phyloP scores from a whole-genome alignment of 2,329 filamentous ascomycete species.

The Fusarium tuaranense region DNA sequence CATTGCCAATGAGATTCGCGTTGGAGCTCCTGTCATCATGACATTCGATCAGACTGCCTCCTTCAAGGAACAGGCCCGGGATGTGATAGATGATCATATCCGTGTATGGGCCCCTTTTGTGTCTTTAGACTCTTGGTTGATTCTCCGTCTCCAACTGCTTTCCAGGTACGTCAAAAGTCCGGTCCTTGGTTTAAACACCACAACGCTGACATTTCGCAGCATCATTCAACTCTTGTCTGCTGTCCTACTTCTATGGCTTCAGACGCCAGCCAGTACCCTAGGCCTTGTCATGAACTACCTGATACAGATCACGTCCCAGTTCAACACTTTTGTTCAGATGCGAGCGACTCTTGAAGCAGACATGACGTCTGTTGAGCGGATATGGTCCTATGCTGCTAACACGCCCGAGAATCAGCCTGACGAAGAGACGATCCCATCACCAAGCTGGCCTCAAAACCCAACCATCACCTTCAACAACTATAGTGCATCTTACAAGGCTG shows the following conservation, averaged over 20 bases:
- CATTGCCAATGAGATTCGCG: background rate
- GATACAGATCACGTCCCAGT: background rate
- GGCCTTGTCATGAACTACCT: background rate
- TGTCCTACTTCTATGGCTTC: background rate
- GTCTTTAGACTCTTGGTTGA: background rate
- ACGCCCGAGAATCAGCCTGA: background rate
- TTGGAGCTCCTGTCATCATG: background rate
- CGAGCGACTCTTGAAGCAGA: background rate
- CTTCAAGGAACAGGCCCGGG: background rate
- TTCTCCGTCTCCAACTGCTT: background rate
- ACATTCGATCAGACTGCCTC: background rate
- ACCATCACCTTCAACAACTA: background rate
- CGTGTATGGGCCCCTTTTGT: background rate
- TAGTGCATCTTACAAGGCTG: background rate
- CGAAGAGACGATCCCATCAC: background rate
- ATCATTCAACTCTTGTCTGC: background rate
- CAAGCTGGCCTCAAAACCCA: background rate
- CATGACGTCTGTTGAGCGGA: background rate
- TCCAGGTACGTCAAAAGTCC: background rate
- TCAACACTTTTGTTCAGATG: background rate
- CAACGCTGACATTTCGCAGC: background rate
- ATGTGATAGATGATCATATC: background rate
- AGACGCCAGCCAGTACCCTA: background rate
- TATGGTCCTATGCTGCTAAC: background rate
- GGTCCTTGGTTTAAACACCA: too few relatives aligned